A percentile compares a stretch with the other conserved stretches of the same genome.
These are phyloP conservation scores for Epichloe typhina DNA, from an alignment of 2,329 filamentous ascomycete genomes.

Conservation along the genomic window DNA sequence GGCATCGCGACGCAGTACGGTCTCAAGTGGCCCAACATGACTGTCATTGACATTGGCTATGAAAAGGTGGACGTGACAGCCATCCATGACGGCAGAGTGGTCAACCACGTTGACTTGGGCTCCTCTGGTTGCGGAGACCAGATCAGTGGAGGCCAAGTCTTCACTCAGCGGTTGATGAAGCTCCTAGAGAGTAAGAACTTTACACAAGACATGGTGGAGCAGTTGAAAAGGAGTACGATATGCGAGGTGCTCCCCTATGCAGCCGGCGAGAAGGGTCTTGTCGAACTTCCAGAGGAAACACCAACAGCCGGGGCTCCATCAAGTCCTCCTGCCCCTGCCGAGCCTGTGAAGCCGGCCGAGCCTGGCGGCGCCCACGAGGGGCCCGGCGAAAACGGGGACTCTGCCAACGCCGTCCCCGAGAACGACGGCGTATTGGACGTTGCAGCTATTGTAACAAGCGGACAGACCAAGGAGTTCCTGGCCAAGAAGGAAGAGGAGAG, in stretches of 20 bases:
- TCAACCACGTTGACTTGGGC: conserved; percentile 51
- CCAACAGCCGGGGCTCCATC: conserved; percentile 7
- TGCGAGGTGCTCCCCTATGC: conserved; percentile 53
- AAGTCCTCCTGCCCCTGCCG: conserved; percentile 19
- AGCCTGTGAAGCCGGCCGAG: conserved; percentile 2
- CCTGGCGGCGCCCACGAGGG: conserved; percentile 21
- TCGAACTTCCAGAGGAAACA: conserved; percentile 34
- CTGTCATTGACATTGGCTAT: conserved; percentile 81
- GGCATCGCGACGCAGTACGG: conserved; percentile 81
- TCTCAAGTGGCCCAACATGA: conserved; percentile 60
- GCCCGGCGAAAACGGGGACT: conserved; percentile 21
- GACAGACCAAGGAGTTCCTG: conserved; percentile 69
- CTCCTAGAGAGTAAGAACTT: conserved; percentile 50
- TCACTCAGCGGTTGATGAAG: conserved; percentile 61
- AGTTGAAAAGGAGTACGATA: conserved; percentile 52
- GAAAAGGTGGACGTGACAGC: conserved; percentile 90
- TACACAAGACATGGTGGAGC: conserved; percentile 54
- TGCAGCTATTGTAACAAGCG: conserved; percentile 70
- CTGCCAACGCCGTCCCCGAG: conserved; percentile 26
- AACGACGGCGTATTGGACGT: conserved; percentile 71
- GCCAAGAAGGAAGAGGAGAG: conserved; percentile 76
- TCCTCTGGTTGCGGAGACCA: conserved; percentile 33
- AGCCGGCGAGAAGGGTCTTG: conserved; percentile 28
- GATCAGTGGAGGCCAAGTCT: conserved; percentile 72
- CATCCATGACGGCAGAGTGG: conserved; percentile 67